A percentile compares a stretch with the other conserved stretches of the same genome.
These are phyloP conservation scores for Podospora comata DNA, from an alignment of 495 filamentous ascomycete genomes.

Conservation along the genomic window DNA sequence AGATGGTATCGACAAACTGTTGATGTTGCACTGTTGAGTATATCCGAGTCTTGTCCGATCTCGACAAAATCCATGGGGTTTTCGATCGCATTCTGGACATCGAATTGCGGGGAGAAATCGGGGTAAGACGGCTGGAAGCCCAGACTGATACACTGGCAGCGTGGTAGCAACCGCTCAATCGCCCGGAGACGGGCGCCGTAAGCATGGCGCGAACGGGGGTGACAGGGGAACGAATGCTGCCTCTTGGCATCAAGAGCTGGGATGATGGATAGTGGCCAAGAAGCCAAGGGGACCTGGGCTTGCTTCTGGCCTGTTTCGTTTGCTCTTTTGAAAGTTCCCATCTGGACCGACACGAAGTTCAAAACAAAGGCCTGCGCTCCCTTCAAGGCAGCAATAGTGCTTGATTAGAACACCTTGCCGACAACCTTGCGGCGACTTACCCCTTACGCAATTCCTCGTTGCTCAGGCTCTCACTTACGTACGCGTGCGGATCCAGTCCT, in stretches of 20 bases:
- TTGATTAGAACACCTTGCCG: not conserved
- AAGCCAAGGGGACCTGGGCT: not conserved
- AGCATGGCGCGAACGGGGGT: not conserved
- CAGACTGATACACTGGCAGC: not conserved
- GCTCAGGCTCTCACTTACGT: not conserved
- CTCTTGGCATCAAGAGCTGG: slow-evolving; percentile 2
- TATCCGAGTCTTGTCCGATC: slow-evolving; percentile 4
- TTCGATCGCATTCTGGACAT: not conserved
- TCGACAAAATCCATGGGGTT: not conserved
- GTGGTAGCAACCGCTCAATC: not conserved
- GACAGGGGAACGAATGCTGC: not conserved
- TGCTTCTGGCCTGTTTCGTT: not conserved
- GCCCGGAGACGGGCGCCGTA: not conserved
- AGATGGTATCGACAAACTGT: not conserved
- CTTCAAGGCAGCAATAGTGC: not conserved
- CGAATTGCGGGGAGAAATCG: not conserved
- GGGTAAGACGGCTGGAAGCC: not conserved
- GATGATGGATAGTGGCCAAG: slow-evolving; percentile 5
- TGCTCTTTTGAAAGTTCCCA: not conserved
- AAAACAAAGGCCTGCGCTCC: not conserved
- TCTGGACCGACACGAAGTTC: not conserved
- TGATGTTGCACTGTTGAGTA: not conserved
- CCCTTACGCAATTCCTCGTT: not conserved
- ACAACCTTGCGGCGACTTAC: too few species aligned
- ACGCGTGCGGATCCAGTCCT: not conserved